Percentiles rank a stretch among this genome's conserved stretches.
phyloP scores from a whole-genome alignment of 2,329 filamentous ascomycete genomes.

The Colletotrichum abscissum region DNA sequence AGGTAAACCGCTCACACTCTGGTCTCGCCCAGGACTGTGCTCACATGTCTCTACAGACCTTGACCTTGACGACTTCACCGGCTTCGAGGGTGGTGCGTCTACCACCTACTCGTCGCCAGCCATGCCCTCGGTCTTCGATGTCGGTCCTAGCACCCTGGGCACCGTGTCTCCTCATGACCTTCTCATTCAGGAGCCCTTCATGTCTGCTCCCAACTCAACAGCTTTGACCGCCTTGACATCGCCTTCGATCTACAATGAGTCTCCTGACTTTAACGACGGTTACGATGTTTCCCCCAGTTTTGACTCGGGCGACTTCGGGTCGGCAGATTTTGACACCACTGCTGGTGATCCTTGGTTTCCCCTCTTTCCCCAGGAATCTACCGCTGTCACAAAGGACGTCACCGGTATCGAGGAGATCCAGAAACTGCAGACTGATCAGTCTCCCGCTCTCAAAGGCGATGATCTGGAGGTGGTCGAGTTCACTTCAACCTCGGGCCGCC shows the following conservation, averaged over 20 bases:
- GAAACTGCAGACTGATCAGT: slow-evolving; percentile 43
- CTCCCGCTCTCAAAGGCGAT: slow-evolving; percentile 57
- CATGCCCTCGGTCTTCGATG: slow-evolving; percentile 62
- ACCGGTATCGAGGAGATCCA: slow-evolving; percentile 35
- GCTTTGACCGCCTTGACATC: slow-evolving; percentile 88
- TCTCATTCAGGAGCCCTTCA: slow-evolving; percentile 73
- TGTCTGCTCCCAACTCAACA: slow-evolving; percentile 84
- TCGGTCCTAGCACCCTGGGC: slow-evolving; percentile 66
- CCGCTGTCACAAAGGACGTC: slow-evolving; percentile 24
- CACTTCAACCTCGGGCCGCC: slow-evolving; percentile 53
- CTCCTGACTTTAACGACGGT: slow-evolving; percentile 76
- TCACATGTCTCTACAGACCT: slow-evolving; percentile 38
- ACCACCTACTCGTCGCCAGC: slow-evolving; percentile 66
- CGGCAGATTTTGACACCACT: slow-evolving; percentile 63
- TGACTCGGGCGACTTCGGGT: slow-evolving; percentile 66
- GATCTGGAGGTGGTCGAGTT: slow-evolving; percentile 58
- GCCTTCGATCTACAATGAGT: slow-evolving; percentile 81
- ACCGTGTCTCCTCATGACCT: slow-evolving; percentile 90
- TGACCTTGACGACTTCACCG: slow-evolving; percentile 68
- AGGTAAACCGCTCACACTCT: slow-evolving; percentile 55
- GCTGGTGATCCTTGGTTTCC: slow-evolving; percentile 75
- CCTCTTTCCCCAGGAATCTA: slow-evolving; percentile 71
- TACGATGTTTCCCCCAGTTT: slow-evolving; percentile 86
- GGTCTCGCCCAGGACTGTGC: slow-evolving; percentile 16
- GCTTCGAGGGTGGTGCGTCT: slow-evolving; percentile 63